Percentiles rank a stretch among this genome's conserved stretches.
Evolutionary conservation across 208 protist genomes (phyloP).

Genomic region (Crithidia brevicula): DNA sequence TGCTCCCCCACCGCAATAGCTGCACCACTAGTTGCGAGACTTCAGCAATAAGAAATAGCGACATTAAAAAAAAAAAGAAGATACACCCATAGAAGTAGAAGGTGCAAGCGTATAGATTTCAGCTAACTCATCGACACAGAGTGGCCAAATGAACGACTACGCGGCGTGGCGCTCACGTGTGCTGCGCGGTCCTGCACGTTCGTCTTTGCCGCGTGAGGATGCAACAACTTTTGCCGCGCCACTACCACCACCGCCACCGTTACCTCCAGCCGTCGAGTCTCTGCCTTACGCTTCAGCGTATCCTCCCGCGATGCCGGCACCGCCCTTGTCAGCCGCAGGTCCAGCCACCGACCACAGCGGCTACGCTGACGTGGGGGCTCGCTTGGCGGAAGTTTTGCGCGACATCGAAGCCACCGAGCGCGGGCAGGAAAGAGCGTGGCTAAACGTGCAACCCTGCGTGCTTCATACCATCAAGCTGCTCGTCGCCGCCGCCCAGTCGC

Average conservation of each 20-base stretch:
- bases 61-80: too few species aligned
- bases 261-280: background rate
- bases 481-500: constrained; percentile 18
- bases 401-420: constrained; percentile 54
- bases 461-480: constrained; percentile 30
- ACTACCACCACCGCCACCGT: background rate
- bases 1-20: too few species aligned
- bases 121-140: too few species aligned
- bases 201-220: background rate
- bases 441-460: constrained; percentile 81
- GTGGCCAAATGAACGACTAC: constrained; percentile 24
- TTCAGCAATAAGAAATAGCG: too few species aligned
- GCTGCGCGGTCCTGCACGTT: constrained; percentile 3
- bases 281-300: too few species aligned
- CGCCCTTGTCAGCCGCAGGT: too few species aligned
- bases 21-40: too few species aligned
- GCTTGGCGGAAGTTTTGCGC: constrained; percentile 29
- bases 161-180: constrained; percentile 27
- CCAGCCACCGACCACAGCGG: background rate
- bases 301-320: too few species aligned
- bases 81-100: too few species aligned
- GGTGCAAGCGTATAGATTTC: too few species aligned
- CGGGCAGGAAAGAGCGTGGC: constrained; percentile 52
- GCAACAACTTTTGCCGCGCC: background rate
- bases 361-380: background rate